A percentile compares a stretch with the other conserved stretches of the same genome.
Evolutionary conservation across 108 stramenopile species (phyloP).

Genomic region (Skeletonema costatum): DNA sequence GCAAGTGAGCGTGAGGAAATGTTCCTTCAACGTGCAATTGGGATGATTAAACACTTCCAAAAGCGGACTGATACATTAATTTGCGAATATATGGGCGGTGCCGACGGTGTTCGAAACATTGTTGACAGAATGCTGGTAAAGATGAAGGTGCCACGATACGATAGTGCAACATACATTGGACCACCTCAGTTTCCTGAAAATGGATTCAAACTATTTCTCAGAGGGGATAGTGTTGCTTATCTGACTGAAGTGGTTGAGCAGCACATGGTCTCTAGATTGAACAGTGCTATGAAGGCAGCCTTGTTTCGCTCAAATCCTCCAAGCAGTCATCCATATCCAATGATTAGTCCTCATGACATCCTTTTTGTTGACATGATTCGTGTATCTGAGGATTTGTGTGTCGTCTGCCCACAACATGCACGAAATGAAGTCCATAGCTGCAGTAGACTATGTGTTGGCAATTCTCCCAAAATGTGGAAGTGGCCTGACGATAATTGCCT

Average conservation of each 20-base stretch:
- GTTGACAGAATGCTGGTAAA: neutral
- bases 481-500: neutral
- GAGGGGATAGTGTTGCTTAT: slow-evolving; percentile 4
- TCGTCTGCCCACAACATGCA: too few relatives aligned
- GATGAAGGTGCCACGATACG: neutral
- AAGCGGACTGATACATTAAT: neutral
- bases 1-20: neutral
- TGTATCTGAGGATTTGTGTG: neutral
- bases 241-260: neutral
- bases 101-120: neutral
- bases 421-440: neutral
- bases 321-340: neutral
- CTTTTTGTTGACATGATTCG: neutral
- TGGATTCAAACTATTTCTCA: slow-evolving; percentile 2
- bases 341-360: neutral
- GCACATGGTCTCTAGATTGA: neutral
- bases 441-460: neutral
- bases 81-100: neutral
- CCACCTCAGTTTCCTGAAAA: neutral
- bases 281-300: neutral
- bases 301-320: neutral
- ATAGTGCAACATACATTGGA: neutral
- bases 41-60: neutral
- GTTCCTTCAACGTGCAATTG: neutral
- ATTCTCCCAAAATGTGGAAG: neutral